Conservation (phyloP, 1,284 basidiomycete species). For the Leccinum pseudoinsigne region DNA sequence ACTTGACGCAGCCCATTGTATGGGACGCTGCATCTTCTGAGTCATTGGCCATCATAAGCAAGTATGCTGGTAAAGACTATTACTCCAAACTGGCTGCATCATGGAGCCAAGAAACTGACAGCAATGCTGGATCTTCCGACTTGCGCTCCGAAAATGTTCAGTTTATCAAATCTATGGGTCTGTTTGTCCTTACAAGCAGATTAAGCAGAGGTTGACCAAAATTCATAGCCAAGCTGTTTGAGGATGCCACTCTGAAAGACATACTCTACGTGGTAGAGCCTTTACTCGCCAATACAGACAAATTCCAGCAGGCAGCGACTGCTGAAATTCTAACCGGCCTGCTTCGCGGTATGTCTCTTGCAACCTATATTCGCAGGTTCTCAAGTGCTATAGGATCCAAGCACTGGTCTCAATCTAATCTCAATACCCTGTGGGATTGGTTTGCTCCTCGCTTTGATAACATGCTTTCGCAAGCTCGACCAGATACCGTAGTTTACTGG, state of each 20-base stretch:
- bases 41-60: slow-evolving; percentile 59
- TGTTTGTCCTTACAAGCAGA: slow-evolving; percentile 16
- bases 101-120: slow-evolving; percentile 75
- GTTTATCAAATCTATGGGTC: slow-evolving; percentile 72
- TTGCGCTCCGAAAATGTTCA: slow-evolving; percentile 64
- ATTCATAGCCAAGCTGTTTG: slow-evolving; percentile 63
- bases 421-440: slow-evolving; percentile 81
- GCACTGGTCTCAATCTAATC: slow-evolving; percentile 77
- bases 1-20: slow-evolving; percentile 41
- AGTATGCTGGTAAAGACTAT: slow-evolving; percentile 57
- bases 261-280: slow-evolving; percentile 59
- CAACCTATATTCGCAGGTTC: background rate
- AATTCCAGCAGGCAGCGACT: slow-evolving; percentile 90
- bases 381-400: slow-evolving; percentile 65
- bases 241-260: slow-evolving; percentile 51
- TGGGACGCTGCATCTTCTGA: slow-evolving; percentile 70
- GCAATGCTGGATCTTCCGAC: slow-evolving; percentile 49
- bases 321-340: slow-evolving; percentile 86
- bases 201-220: slow-evolving; percentile 8
- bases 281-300: slow-evolving; percentile 69
- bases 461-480: slow-evolving; percentile 80
- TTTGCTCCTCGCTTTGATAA: slow-evolving; percentile 64
- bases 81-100: slow-evolving; percentile 57
- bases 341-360: slow-evolving; percentile 50
- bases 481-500: slow-evolving; percentile 81